These are phyloP conservation scores for Thielaviopsis euricoi DNA, from an alignment of 2,329 filamentous ascomycete species.

Conservation along the genomic window DNA sequence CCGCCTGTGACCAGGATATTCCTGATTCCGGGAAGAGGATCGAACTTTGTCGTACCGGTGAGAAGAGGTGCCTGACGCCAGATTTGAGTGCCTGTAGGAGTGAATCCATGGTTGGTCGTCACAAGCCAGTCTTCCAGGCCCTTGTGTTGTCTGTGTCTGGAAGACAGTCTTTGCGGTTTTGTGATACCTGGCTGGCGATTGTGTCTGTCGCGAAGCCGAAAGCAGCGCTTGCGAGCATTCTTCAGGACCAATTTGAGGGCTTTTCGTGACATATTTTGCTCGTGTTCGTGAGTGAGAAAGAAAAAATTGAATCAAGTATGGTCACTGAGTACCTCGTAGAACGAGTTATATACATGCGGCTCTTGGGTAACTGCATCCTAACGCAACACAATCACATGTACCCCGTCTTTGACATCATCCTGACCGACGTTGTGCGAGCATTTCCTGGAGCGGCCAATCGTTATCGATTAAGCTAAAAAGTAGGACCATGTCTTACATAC, in stretches of 20 bases:
- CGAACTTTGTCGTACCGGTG: slow-evolving; percentile 52
- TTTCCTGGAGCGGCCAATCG: too few relatives aligned
- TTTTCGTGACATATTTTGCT: not conserved
- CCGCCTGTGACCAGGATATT: slow-evolving; percentile 77
- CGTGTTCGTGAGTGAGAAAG: not conserved
- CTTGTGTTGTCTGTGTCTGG: not conserved
- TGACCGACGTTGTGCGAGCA: not conserved
- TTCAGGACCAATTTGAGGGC: not conserved
- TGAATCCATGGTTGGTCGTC: too few relatives aligned
- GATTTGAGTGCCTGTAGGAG: slow-evolving; percentile 32
- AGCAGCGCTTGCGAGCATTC: not conserved
- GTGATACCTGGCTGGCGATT: not conserved
- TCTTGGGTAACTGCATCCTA: not conserved
- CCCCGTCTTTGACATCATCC: not conserved
- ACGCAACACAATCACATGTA: not conserved
- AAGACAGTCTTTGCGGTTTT: not conserved
- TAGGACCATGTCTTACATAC: not conserved
- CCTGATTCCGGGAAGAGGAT: slow-evolving; percentile 50
- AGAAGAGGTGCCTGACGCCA: slow-evolving; percentile 59
- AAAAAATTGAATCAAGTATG: not conserved
- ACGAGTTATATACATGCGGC: not conserved
- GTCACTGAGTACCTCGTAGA: not conserved
- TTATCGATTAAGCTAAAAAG: not conserved
- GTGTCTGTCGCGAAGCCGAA: not conserved
- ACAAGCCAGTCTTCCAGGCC: not conserved